Percentiles rank a stretch among this genome's conserved stretches.
These are phyloP conservation scores for Aureobasidium mangrovei DNA, from an alignment of 2,329 filamentous ascomycete genomes.

Conservation along the genomic window DNA sequence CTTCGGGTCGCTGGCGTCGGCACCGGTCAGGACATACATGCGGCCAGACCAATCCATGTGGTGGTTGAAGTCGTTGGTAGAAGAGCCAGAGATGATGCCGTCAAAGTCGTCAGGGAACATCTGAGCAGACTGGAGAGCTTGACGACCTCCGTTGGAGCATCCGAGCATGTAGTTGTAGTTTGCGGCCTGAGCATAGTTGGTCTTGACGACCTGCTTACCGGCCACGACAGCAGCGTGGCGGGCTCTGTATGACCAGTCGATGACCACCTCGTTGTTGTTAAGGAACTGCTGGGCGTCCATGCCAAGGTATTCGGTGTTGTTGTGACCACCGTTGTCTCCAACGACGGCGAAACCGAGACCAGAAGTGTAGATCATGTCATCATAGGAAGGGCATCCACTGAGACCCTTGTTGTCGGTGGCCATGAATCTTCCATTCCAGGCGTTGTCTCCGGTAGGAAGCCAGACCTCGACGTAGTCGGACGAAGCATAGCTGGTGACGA, in stretches of 20 bases:
- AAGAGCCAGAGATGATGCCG: constrained; percentile 43
- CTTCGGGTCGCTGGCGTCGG: constrained; percentile 30
- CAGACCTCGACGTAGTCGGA: constrained; percentile 32
- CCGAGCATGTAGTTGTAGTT: constrained; percentile 47
- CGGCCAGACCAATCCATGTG: constrained; percentile 36
- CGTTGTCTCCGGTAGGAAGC: constrained; percentile 27
- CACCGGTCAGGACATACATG: constrained; percentile 35
- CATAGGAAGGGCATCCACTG: constrained; percentile 27
- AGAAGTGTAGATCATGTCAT: constrained; percentile 26
- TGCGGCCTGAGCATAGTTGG: constrained; percentile 32
- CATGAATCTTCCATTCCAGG: constrained; percentile 16
- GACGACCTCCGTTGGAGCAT: constrained; percentile 51
- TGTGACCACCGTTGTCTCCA: constrained; percentile 27
- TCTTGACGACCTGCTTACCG: constrained; percentile 26
- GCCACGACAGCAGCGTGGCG: constrained; percentile 25
- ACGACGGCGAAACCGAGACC: constrained; percentile 27
- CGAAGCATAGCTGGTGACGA: not conserved
- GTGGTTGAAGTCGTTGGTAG: constrained; percentile 37
- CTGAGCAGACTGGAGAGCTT: constrained; percentile 48
- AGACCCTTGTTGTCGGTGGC: constrained; percentile 29
- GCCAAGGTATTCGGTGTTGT: not conserved
- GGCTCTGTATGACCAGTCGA: constrained; percentile 27
- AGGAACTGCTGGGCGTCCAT: constrained; percentile 23
- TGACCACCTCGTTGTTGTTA: constrained; percentile 24
- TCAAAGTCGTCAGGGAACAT: constrained; percentile 50